Conservation (phyloP, 176 grass and related monocot genomes). For the Tillandsia fasciculata region DNA sequence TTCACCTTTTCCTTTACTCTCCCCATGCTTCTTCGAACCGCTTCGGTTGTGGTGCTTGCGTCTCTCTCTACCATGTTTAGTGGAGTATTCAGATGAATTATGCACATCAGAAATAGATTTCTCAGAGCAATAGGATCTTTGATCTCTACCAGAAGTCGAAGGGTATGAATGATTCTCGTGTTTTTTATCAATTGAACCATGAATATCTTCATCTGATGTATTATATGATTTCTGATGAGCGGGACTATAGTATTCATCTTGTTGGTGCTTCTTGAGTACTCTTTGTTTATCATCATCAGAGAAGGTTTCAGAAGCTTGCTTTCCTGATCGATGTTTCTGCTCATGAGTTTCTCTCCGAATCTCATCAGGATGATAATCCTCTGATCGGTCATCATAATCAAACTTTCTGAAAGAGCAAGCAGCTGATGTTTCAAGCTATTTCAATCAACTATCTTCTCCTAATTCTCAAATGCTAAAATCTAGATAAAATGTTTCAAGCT, state of each 20-base stretch:
- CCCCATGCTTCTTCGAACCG: neutral
- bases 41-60: neutral
- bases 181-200: conserved; percentile 3
- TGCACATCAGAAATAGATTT: conserved; percentile 8
- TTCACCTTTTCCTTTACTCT: conserved; percentile 4
- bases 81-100: conserved; percentile 4
- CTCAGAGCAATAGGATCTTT: conserved; percentile 6
- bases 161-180: neutral
- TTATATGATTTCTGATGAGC: neutral
- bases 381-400: conserved; percentile 7
- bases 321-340: conserved; percentile 4
- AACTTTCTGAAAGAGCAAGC: neutral
- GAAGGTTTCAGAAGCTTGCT: neutral
- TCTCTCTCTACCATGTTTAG: neutral
- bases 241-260: neutral
- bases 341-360: conserved; percentile 10
- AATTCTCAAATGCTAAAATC: too few species aligned
- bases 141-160: conserved; percentile 10
- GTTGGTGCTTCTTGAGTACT: neutral
- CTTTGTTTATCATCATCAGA: conserved; percentile 2
- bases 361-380: conserved; percentile 6
- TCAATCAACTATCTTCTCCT: too few species aligned
- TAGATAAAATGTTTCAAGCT: too few species aligned
- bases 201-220: conserved; percentile 13
- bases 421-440: too few species aligned